Base-by-base conservation (phyloP, 106 monocot genomes). In the Ottelia alismoides region DNA sequence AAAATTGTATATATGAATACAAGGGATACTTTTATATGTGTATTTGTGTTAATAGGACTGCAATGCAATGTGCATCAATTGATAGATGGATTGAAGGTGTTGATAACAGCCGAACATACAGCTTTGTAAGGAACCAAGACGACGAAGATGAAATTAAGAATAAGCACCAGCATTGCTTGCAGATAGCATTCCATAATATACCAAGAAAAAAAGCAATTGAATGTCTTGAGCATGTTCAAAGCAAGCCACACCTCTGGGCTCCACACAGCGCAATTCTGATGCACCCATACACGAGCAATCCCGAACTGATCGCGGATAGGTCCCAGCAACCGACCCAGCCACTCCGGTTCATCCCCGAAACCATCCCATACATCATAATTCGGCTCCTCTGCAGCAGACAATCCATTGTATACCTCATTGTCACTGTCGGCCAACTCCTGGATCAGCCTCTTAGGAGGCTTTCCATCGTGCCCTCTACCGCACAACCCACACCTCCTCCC, bases 231-330 rank as follows among this genome's bases (percentile, higher is more conserved):
- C n/a, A n/a, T n/a, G n/a, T n/a, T n/a, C n/a, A n/a, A n/a, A n/a
- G n/a, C n/a, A n/a, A 14, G 74, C 19, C 59, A 63, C 5, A 94
- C 94, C 88, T 94, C 94, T 19, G 94, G 94, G 58, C 94, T 94
- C 94, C 94, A 94, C 31, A 94, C 94, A 48, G 88, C 88, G 65
- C 88, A 94, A 69, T 88, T 72, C 53, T 76, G 88, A 73, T 94
- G 94, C 56, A 94, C 94, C 94, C 94, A 94, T 55, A 94, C 75
- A 52, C 94, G 78, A 63, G 88, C 71, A 59, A 94, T 84, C 46
- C 88, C 88, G 47, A 81, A 76, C 1, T 73, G 77, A 46, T 94
- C 94, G 51, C 62, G 71, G 27, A 88, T 76, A 11, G 94, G 94
- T 1, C 94, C 94, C 72, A 94, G 57, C 25, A 94, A 69, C 57